Base-by-base conservation (phyloP, 2,329 filamentous ascomycete genomes). In the Ascochyta lentis region DNA sequence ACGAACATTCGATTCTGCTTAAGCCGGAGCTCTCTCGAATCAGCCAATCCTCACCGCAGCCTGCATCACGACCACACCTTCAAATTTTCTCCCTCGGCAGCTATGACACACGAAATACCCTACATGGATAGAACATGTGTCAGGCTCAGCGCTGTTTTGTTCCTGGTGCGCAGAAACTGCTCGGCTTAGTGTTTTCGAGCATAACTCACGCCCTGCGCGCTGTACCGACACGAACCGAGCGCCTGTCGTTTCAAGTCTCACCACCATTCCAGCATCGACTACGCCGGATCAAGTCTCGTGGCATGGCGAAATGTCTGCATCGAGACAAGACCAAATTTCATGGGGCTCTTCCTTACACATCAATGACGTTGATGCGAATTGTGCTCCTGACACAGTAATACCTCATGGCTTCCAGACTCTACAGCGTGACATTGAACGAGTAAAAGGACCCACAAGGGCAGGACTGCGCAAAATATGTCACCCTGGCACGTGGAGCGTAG, bases 61-160 rank as follows among this genome's bases (percentile, higher is more conserved):
- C 42, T 34, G 31, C 50, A 45, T 49, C 64, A 67, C 59, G 58
- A 51, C 52, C 42, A 55, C 54, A 48, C n/a, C 24, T 10, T n/a
- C 33, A 47, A 51, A 47, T 54, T 56, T 56, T 49, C 27, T 40
- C 37, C 42, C 54, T 35, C 23, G 51, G 31, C 48, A 8, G 49
- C 60, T 63, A 63, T 68, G 66, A 68, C 66, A 68, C 59, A 68
- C 47, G 37, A 59, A 52, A 66, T 66, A 31, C 54, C 64, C 41
- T 54, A 63, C 59, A 67, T 44, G 57, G 66, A 49, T 46, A 60
- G 51, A 49, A 39, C 47, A 33, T 67, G 61, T 67, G 66, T 67
- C 66, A 68, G 54, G 42, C 39, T 42, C 56, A 49, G n/a, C 33
- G 41, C 15, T 15, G 34, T 22, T 8, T 40, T 41, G 26, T 23